Base-by-base conservation (phyloP, 2,329 filamentous ascomycete genomes). In the Paraphoma chrysanthemicola region DNA sequence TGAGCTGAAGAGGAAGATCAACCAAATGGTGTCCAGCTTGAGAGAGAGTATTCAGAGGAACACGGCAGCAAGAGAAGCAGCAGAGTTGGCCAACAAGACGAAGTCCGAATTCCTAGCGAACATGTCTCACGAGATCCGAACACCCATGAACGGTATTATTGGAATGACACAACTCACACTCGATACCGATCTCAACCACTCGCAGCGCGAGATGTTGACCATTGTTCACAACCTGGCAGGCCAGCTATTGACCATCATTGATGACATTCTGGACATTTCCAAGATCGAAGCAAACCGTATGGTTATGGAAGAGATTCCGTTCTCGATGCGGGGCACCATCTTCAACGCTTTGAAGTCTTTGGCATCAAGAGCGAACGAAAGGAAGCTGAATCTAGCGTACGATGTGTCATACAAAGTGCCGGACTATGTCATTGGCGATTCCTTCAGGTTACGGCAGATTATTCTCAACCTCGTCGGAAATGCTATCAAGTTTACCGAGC, bases 31-130 rank as follows among this genome's bases (percentile, higher is more conserved):
- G 51, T 95, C 91, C 74, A 97, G 96, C 74, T 81, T 99, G 60
- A 85, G 94, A 66, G 95, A 98, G 79, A 96, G 91, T 83, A 97
- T 99, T 66, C 93, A 98, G 77, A 88, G 93, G 75, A 99, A 98
- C 76, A 97, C 93, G 3, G 92, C 93, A 64, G 95, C 95, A 54
- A 90, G 95, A 78, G 94, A 98, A 78, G 93, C 94, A 45, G 95
- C 95, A 70, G 95, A 99, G 76, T 82, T 97, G 74, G 95, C 95
- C 62, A 98, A 97, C 82, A 94, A 96, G 80, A 98, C 94, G 42
- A 99, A 99, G 75, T 97, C 94, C 9, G 95, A 98, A 73, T 99
- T 99, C 82, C 82, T 99, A 57, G 95, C 95, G 57, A 99, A 99
- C 77, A 98, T 98, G 94, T 96, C 92, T 44, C 94, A 98, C 85